Conservation (phyloP, 176 grass and related monocot species). For the Pontederia paniculata region DNA sequence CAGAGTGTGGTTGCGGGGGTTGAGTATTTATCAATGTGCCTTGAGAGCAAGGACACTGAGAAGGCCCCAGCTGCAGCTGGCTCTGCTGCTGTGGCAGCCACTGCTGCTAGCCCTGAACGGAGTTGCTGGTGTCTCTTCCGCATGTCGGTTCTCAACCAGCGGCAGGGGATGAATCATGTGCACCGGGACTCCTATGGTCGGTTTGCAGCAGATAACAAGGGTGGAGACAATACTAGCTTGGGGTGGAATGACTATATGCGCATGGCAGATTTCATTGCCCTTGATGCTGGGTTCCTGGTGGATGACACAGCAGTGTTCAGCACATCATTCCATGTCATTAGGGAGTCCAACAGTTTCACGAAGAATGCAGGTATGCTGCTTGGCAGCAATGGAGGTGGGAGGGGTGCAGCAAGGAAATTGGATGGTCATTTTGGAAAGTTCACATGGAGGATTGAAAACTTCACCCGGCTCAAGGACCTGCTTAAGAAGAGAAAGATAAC, state of each 20-base stretch:
- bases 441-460: constrained; percentile 84
- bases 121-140: constrained; percentile 95
- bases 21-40: constrained; percentile 76
- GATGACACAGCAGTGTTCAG: constrained; percentile 66
- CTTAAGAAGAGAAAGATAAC: constrained; percentile 89
- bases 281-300: constrained; percentile 49
- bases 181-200: constrained; percentile 78
- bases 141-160: constrained; percentile 70
- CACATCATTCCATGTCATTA: constrained; percentile 80
- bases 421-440: constrained; percentile 90
- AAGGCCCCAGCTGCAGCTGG: constrained; percentile 22
- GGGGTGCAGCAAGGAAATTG: constrained; percentile 43
- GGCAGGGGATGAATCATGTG: constrained; percentile 48
- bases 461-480: constrained; percentile 87
- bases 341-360: constrained; percentile 71
- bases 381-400: constrained; percentile 30
- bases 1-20: constrained; percentile 59
- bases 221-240: constrained; percentile 58
- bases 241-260: constrained; percentile 90
- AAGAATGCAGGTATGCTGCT: constrained; percentile 21
- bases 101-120: constrained; percentile 38
- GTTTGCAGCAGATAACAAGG: constrained; percentile 42
- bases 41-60: constrained; percentile 77
- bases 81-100: constrained; percentile 7
- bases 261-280: constrained; percentile 72